These are phyloP conservation scores for Russula sp. DNA, from an alignment of 768 basidiomycete genomes.

Conservation along the genomic window DNA sequence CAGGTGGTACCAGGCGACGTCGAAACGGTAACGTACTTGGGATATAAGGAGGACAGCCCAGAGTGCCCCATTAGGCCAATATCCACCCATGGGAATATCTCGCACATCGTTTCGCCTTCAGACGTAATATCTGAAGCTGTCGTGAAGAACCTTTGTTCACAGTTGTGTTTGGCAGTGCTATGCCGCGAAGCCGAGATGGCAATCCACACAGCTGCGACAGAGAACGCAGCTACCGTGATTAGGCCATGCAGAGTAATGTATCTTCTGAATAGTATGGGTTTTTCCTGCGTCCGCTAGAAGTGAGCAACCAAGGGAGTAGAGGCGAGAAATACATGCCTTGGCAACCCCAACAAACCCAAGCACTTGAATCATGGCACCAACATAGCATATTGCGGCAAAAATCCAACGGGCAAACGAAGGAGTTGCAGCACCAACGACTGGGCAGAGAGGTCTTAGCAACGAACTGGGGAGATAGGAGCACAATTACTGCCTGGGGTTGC, in stretches of 20 bases:
- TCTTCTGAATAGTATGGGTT: slow-evolving; percentile 57
- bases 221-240: slow-evolving; percentile 58
- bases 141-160: slow-evolving; percentile 56
- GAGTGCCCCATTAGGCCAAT: slow-evolving; percentile 86
- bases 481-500: slow-evolving; percentile 76
- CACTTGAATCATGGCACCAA: slow-evolving; percentile 71
- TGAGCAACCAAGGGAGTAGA: slow-evolving; percentile 6
- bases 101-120: slow-evolving; percentile 74
- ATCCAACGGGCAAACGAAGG: slow-evolving; percentile 74
- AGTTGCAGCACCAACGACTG: slow-evolving; percentile 85
- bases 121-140: slow-evolving; percentile 38
- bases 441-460: slow-evolving; percentile 1
- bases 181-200: slow-evolving; percentile 79
- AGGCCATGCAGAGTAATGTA: slow-evolving; percentile 67
- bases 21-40: slow-evolving; percentile 52
- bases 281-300: slow-evolving; percentile 49
- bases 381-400: slow-evolving; percentile 72
- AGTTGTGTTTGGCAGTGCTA: slow-evolving; percentile 62
- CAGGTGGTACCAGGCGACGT: slow-evolving; percentile 38
- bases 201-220: slow-evolving; percentile 77
- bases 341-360: slow-evolving; percentile 85
- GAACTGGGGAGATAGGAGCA: background rate
- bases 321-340: slow-evolving; percentile 46
- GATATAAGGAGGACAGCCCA: slow-evolving; percentile 79
- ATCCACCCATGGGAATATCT: slow-evolving; percentile 90